Conservation (phyloP, 371 early-diverging fungal genomes). For the Syncephalastrum contaminatum region DNA sequence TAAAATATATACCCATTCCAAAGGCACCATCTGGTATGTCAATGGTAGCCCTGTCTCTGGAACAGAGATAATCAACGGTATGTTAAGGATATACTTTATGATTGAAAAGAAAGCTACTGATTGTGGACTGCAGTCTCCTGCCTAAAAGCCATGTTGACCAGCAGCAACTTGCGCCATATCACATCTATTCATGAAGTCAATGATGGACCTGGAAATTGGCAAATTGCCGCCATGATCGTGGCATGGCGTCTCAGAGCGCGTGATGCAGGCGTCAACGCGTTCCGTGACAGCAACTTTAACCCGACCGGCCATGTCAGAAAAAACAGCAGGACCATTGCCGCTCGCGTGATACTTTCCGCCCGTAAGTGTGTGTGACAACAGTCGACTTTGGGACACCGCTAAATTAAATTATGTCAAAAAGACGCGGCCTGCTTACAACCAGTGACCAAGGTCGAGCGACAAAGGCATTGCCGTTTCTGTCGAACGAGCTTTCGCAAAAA, state of each 20-base stretch:
- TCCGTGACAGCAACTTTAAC: too few relatives aligned
- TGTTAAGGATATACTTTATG: slow-evolving; percentile 2
- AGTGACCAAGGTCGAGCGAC: slow-evolving; percentile 2
- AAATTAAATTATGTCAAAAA: slow-evolving; percentile 3
- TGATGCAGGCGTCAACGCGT: slow-evolving; percentile 1
- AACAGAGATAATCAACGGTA: slow-evolving; percentile 39
- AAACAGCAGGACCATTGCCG: too few relatives aligned
- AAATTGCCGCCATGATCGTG: slow-evolving; percentile 25
- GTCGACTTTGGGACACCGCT: too few relatives aligned
- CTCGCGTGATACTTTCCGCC: not conserved
- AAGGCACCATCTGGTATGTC: slow-evolving; percentile 36
- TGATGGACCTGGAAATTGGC: slow-evolving; percentile 26
- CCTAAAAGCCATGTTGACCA: slow-evolving; percentile 25
- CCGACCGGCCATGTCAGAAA: too few relatives aligned
- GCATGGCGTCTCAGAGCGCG: slow-evolving; percentile 22
- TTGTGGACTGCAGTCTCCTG: slow-evolving; percentile 23
- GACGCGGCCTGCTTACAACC: slow-evolving; percentile 21
- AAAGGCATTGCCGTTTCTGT: too few relatives aligned
- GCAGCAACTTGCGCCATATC: slow-evolving; percentile 20
- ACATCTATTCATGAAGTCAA: slow-evolving; percentile 17
- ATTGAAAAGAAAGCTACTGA: not conserved
- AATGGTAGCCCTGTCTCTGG: slow-evolving; percentile 40
- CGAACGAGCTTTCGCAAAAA: too few relatives aligned
- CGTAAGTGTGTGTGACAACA: slow-evolving; percentile 13
- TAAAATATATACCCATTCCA: slow-evolving; percentile 11